These are phyloP conservation scores for Cutaneotrichosporon sp. DNA, from an alignment of 1,284 basidiomycete species.

Conservation along the genomic window DNA sequence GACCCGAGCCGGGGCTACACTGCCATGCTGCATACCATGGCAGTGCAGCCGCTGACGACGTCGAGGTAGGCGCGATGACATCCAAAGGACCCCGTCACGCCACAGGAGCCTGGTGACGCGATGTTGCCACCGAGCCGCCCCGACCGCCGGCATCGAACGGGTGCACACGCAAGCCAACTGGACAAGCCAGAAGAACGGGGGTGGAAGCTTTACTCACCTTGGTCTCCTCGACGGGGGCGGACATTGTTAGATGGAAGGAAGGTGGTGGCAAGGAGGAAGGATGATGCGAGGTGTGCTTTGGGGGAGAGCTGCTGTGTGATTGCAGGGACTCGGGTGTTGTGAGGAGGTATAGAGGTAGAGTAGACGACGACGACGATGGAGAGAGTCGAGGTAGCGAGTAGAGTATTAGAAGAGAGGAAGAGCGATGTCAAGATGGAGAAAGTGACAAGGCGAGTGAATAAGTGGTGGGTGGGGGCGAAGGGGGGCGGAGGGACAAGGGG, in stretches of 20 bases:
- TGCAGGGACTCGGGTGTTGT: not conserved
- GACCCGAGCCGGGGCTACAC: not conserved
- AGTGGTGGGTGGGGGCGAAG: not conserved
- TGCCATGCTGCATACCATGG: no score
- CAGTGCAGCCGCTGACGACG: not conserved
- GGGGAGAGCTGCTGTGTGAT: not conserved
- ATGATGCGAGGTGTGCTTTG: constrained; percentile 4
- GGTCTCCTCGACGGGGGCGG: constrained; percentile 25
- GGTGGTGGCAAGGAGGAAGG: constrained; percentile 15
- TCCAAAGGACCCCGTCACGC: not conserved
- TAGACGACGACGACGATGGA: constrained; percentile 7
- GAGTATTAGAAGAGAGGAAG: constrained; percentile 12
- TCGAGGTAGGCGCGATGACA: not conserved
- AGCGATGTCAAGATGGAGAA: constrained; percentile 4
- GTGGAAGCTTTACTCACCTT: constrained; percentile 22
- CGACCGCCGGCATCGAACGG: not conserved
- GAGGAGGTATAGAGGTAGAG: constrained; percentile 3
- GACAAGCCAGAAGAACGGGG: not conserved
- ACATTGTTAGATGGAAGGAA: constrained; percentile 20
- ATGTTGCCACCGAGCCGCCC: not conserved
- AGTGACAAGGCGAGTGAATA: not conserved
- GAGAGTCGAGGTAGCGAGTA: not conserved
- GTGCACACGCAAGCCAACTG: not conserved
- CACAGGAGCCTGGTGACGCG: not conserved
- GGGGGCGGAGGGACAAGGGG: not conserved